phyloP scores from a whole-genome alignment of 1,284 basidiomycete species.

The Pseudozyma flocculosa region DNA sequence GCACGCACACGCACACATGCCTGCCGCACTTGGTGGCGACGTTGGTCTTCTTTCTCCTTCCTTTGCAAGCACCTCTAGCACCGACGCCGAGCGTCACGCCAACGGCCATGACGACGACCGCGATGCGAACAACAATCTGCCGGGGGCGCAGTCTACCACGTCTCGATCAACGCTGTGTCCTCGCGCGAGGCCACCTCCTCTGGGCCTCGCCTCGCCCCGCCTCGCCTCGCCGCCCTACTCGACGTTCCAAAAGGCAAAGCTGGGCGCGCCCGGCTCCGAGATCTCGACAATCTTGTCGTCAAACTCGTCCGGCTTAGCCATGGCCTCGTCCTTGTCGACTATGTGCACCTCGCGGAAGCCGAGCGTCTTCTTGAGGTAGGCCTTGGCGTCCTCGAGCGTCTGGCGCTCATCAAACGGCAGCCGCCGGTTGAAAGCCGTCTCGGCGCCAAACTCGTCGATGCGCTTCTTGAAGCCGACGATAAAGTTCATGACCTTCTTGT shows the following conservation, averaged over 20 bases:
- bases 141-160: too few species aligned
- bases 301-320: slow-evolving; percentile 65
- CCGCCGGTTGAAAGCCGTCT: slow-evolving; percentile 80
- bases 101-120: too few species aligned
- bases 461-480: slow-evolving; percentile 91
- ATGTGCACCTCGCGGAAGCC: slow-evolving; percentile 73
- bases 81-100: too few species aligned
- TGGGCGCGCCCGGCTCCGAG: slow-evolving; percentile 73
- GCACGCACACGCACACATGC: too few species aligned
- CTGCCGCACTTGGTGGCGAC: too few species aligned
- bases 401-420: slow-evolving; percentile 82
- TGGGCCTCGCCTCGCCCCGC: too few species aligned
- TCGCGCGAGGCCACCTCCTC: too few species aligned
- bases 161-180: too few species aligned
- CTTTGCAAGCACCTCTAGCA: too few species aligned
- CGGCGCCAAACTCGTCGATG: slow-evolving; percentile 74
- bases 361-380: slow-evolving; percentile 80
- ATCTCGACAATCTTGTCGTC: slow-evolving; percentile 72
- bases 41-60: too few species aligned
- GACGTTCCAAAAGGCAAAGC: slow-evolving; percentile 22
- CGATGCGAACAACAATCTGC: too few species aligned
- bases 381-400: slow-evolving; percentile 63
- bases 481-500: slow-evolving; percentile 95
- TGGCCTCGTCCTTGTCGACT: slow-evolving; percentile 65
- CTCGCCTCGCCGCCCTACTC: slow-evolving; percentile 4